These are phyloP conservation scores for Mycoemilia scoparia DNA, from an alignment of 192 early-diverging fungal species.

Conservation along the genomic window DNA sequence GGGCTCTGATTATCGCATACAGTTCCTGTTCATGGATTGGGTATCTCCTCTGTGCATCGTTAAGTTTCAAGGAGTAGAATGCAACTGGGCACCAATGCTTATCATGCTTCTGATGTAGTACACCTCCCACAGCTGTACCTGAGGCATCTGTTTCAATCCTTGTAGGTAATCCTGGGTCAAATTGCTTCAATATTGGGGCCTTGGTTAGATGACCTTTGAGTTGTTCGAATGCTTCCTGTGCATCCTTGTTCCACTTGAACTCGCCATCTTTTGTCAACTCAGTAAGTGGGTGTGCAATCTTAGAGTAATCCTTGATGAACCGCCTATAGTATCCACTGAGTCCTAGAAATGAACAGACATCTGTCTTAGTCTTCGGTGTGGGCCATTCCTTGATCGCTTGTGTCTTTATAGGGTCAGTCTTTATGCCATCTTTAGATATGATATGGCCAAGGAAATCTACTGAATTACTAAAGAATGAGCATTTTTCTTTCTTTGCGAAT, in stretches of 20 bases:
- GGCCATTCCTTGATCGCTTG: conserved; percentile 4
- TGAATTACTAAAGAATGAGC: too few relatives aligned
- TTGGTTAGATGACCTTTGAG: too few relatives aligned
- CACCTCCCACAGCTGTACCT: conserved; percentile 2
- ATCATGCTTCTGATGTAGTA: conserved; percentile 3
- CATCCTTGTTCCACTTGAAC: too few relatives aligned
- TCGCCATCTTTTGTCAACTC: conserved; percentile 9
- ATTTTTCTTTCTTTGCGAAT: too few relatives aligned
- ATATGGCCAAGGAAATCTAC: conserved; percentile 2
- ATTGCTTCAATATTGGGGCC: conserved; percentile 1
- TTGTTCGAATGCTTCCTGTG: too few relatives aligned
- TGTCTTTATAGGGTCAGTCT: conserved; percentile 1
- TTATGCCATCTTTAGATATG: neutral
- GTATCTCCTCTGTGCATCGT: conserved; percentile 1
- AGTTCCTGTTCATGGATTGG: conserved; percentile 3
- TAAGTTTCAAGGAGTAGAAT: conserved; percentile 5
- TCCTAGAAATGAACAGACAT: conserved; percentile 12
- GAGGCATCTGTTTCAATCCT: conserved; percentile 4
- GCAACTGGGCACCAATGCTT: conserved; percentile 5
- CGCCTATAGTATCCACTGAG: conserved; percentile 12
- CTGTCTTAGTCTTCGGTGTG: conserved; percentile 1
- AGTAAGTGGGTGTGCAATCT: conserved; percentile 6
- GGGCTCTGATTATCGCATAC: too few relatives aligned
- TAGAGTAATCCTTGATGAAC: conserved; percentile 14
- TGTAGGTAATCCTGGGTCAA: conserved; percentile 2